Base-by-base conservation (phyloP, 345 rosid genomes). In the Bretschneidera sinensis region DNA sequence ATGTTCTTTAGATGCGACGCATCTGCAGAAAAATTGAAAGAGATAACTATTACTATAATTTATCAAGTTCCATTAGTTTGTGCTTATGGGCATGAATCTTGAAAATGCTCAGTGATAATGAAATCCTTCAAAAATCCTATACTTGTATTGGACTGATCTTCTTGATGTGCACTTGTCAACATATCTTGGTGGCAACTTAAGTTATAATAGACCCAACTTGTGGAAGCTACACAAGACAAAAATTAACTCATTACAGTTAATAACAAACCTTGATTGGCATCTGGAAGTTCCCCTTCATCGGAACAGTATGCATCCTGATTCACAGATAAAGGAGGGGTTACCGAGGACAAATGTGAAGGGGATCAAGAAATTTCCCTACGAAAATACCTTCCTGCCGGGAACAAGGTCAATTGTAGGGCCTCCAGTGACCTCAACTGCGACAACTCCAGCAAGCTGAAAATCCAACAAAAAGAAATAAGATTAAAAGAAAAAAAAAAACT, bases 241-340 rank as follows among this genome's bases (percentile, higher is more conserved):
- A 39, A 39, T 39, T 9, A 39, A n/a, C 4, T 14, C 15, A 13
- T 5, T 39, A 39, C 16, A 39, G 45, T 39, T 11, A 39, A 14
- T 17, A 3, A 45, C 2, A n/a, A 62, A 88, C 94, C 94, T 80
- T 80, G 55, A 24, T 57, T 70, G 4, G 91, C 81, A 73, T 87
- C 85, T 9, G 96, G 98, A 69, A 89, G 96, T 7, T 85, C 91
- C 17, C 91, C 96, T 62, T 85, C 97, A 55, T 77, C 88, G 7
- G 88, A 69, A 7, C 78, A 76, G 60, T 63, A 72, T 7, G 90
- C 81, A 68, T 91, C 96, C 98, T 88, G 57, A 62, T 51, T 6
- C 18, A 55, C 23, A 69, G 45, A 47, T 4, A 45, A 21, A 65
- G 48, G 22, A 20, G 14, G 34, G 56, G 20, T 51, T 45, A 24